Evolutionary conservation across 768 basidiomycete species (phyloP).

Genomic region (Mycena kentingensis): DNA sequence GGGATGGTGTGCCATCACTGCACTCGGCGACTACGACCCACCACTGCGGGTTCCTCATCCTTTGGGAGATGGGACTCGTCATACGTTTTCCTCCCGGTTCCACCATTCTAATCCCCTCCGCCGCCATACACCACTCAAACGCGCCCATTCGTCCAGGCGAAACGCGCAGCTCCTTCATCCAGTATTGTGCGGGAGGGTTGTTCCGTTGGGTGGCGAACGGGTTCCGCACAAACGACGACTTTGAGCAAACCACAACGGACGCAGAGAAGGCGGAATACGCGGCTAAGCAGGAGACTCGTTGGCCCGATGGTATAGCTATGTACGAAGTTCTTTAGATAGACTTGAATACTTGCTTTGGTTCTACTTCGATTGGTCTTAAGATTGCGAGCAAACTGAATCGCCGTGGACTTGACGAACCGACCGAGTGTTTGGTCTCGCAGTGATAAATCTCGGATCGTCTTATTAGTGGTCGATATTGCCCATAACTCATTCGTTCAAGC

Average conservation of each 20-base stretch:
- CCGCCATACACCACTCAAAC: constrained; percentile 4
- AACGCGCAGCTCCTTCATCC: background rate
- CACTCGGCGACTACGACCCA: background rate
- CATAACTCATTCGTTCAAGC: no score
- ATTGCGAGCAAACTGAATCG: no score
- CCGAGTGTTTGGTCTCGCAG: no score
- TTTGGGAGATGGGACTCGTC: constrained; percentile 3
- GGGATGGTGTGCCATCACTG: constrained; percentile 9
- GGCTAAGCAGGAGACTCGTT: no score
- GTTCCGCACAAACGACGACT: background rate
- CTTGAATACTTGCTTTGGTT: no score
- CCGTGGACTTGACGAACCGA: no score
- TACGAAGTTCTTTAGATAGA: no score
- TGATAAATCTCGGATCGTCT: no score
- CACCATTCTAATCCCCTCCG: constrained; percentile 5
- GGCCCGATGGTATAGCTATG: no score
- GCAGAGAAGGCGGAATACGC: background rate
- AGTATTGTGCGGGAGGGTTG: background rate
- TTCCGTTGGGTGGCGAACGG: constrained; percentile 9
- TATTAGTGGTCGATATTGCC: no score
- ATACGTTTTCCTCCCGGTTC: constrained; percentile 2
- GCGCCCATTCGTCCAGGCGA: background rate
- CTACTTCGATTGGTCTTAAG: no score
- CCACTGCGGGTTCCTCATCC: background rate
- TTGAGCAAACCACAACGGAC: background rate